phyloP scores from a whole-genome alignment of 176 grass and related monocot genomes.

The Bolboschoenus planiculmis region DNA sequence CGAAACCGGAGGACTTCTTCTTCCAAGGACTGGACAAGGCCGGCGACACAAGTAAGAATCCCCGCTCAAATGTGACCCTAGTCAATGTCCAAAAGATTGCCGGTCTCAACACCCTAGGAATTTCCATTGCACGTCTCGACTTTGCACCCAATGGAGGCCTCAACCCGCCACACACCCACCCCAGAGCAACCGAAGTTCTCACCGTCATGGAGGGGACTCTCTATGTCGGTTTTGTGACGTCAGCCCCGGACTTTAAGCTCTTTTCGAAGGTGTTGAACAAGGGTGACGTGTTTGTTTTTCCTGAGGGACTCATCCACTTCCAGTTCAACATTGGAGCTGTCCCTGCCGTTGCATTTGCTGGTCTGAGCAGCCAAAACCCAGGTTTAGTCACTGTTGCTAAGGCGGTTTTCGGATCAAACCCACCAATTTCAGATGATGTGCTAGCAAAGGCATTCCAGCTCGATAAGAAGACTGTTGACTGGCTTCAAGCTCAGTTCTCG shows the following conservation, averaged over 20 bases:
- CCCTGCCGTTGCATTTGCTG: neutral
- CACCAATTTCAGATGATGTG: constrained; percentile 15
- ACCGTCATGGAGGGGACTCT: neutral
- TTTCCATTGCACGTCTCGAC: neutral
- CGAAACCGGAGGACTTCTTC: neutral
- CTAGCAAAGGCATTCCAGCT: neutral
- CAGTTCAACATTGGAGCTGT: neutral
- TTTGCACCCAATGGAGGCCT: neutral
- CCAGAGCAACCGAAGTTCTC: constrained; percentile 3
- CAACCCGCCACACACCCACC: constrained; percentile 3
- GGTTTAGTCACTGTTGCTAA: neutral
- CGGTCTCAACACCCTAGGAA: neutral
- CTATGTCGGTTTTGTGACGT: neutral
- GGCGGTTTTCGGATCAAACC: constrained; percentile 1
- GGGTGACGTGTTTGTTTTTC: constrained; percentile 13
- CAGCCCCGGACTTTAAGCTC: neutral
- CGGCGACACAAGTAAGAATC: neutral
- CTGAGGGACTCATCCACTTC: neutral
- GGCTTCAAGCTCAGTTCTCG: neutral
- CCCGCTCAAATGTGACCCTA: neutral
- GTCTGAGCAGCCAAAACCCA: constrained; percentile 4
- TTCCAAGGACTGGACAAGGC: neutral
- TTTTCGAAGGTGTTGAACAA: constrained; percentile 5
- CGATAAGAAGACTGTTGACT: neutral
- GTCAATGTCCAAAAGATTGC: neutral